A percentile compares a stretch with the other conserved stretches of the same genome.
Evolutionary conservation across 2,329 filamentous ascomycete species (phyloP).

Genomic region (Hypoxylon rubiginosum): DNA sequence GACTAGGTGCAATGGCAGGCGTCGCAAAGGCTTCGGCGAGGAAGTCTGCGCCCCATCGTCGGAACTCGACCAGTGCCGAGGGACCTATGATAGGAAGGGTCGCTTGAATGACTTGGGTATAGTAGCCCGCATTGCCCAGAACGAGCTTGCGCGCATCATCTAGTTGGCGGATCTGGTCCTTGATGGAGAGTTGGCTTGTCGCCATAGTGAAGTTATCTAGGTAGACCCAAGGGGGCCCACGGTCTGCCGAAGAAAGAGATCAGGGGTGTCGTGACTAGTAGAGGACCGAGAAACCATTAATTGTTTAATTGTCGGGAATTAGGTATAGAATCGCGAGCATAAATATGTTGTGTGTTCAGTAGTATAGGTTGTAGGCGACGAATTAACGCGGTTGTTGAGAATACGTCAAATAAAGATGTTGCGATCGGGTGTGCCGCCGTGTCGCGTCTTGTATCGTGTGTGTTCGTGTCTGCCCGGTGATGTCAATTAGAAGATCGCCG

Average conservation of each 20-base stretch:
- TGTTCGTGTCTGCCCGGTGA: conserved; percentile 40
- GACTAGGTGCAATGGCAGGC: conserved; percentile 80
- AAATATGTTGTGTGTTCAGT: background rate
- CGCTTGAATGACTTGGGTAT: conserved; percentile 90
- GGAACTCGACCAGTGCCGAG: conserved; percentile 80
- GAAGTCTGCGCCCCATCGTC: conserved; percentile 97
- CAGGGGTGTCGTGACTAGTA: background rate
- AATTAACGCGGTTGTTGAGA: background rate
- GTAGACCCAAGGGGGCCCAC: conserved; percentile 28
- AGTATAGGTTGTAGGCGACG: background rate
- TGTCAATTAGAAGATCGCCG: conserved; percentile 44
- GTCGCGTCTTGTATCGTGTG: conserved; percentile 22
- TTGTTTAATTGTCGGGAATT: background rate
- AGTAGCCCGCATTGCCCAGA: conserved; percentile 87
- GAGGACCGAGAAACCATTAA: background rate
- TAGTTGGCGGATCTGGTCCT: conserved; percentile 87
- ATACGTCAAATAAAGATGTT: conserved; percentile 2
- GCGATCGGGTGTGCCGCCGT: background rate
- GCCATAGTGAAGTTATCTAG: conserved; percentile 61
- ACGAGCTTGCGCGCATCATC: conserved; percentile 92
- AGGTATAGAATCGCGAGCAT: background rate
- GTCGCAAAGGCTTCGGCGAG: conserved; percentile 95
- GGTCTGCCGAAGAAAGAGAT: background rate
- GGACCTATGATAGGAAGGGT: conserved; percentile 92
- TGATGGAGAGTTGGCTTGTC: conserved; percentile 67